A percentile compares a stretch with the other conserved stretches of the same genome.
phyloP scores from a whole-genome alignment of 1,284 basidiomycete species.

The Trichosporon inkin region DNA sequence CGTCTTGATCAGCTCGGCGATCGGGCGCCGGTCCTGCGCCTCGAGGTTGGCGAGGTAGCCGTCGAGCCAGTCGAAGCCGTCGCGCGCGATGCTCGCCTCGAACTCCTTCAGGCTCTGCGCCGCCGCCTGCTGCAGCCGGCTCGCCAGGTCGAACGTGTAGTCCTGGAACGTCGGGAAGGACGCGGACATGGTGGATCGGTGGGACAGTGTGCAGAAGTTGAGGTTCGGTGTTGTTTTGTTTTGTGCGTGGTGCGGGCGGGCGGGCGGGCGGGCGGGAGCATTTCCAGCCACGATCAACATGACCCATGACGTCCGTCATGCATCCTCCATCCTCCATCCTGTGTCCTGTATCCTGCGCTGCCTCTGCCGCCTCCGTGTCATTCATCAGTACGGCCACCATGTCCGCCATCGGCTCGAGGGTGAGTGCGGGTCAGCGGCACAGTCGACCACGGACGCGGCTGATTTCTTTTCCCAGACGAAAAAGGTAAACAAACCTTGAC shows the following conservation, averaged over 20 bases:
- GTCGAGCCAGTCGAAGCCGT: slow-evolving; percentile 49
- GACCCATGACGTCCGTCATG: background rate
- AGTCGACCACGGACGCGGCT: slow-evolving; percentile 28
- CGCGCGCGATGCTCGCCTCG: slow-evolving; percentile 37
- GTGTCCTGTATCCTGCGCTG: background rate
- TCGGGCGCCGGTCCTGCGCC: slow-evolving; percentile 26
- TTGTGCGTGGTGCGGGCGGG: slow-evolving; percentile 7
- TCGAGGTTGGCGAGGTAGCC: slow-evolving; percentile 44
- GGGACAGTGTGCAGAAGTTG: background rate
- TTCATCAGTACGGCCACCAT: slow-evolving; percentile 16
- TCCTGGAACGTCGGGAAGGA: slow-evolving; percentile 28
- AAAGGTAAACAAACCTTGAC: slow-evolving; percentile 28
- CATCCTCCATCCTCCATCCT: background rate
- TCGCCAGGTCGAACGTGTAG: slow-evolving; percentile 37
- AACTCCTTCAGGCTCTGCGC: slow-evolving; percentile 33
- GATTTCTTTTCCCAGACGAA: slow-evolving; percentile 40
- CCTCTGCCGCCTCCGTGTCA: background rate
- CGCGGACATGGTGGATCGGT: background rate
- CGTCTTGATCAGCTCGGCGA: slow-evolving; percentile 49
- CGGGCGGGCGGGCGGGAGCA: slow-evolving; percentile 15
- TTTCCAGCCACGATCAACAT: slow-evolving; percentile 2
- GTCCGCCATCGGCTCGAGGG: slow-evolving; percentile 32
- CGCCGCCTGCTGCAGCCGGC: slow-evolving; percentile 33
- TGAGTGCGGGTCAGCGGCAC: slow-evolving; percentile 18
- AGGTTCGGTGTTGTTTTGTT: slow-evolving; percentile 2